Percentiles rank a stretch among this genome's conserved stretches.
Evolutionary conservation across 805 yeast species (phyloP).

Genomic region (Metschnikowia baotianmanensis): DNA sequence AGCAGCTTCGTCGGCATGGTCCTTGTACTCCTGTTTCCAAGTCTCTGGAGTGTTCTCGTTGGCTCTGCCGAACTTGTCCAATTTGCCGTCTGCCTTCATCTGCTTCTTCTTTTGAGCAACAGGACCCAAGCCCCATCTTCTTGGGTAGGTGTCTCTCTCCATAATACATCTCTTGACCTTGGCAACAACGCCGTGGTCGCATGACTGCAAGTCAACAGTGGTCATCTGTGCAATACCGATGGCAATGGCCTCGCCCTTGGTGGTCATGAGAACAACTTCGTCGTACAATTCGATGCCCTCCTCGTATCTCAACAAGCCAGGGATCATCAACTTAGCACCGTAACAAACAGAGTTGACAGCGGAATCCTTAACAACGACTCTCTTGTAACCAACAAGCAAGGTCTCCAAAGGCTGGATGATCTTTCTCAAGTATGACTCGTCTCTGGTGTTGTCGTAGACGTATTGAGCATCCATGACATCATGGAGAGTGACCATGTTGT

Average conservation of each 20-base stretch:
- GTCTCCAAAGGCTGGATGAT: slow-evolving; percentile 95
- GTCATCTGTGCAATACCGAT: slow-evolving; percentile 99
- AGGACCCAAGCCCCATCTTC: slow-evolving; percentile 99
- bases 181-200: slow-evolving; percentile 99
- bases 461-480: slow-evolving; percentile 98
- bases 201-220: slow-evolving; percentile 90
- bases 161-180: slow-evolving; percentile 98
- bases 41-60: slow-evolving; percentile 91
- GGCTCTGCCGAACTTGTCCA: slow-evolving; percentile 91
- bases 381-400: slow-evolving; percentile 89
- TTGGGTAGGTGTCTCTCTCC: slow-evolving; percentile 99
- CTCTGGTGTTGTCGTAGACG: slow-evolving; percentile 95
- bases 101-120: slow-evolving; percentile 98
- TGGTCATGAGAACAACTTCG: slow-evolving; percentile 96
- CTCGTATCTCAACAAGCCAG: slow-evolving; percentile 96
- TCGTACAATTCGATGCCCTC: slow-evolving; percentile 96
- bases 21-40: slow-evolving; percentile 85
- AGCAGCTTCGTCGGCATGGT: slow-evolving; percentile 58
- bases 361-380: slow-evolving; percentile 89
- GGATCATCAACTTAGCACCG: slow-evolving; percentile 99
- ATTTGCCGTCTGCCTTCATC: slow-evolving; percentile 93
- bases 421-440: slow-evolving; percentile 91
- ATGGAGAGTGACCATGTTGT: slow-evolving; percentile 91
- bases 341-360: slow-evolving; percentile 98
- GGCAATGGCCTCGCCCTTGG: slow-evolving; percentile 99